Evolutionary conservation across 805 yeast species (phyloP), one percentile per base, ranked within the genome.

Genomic region (Spathaspora boniae): DNA sequence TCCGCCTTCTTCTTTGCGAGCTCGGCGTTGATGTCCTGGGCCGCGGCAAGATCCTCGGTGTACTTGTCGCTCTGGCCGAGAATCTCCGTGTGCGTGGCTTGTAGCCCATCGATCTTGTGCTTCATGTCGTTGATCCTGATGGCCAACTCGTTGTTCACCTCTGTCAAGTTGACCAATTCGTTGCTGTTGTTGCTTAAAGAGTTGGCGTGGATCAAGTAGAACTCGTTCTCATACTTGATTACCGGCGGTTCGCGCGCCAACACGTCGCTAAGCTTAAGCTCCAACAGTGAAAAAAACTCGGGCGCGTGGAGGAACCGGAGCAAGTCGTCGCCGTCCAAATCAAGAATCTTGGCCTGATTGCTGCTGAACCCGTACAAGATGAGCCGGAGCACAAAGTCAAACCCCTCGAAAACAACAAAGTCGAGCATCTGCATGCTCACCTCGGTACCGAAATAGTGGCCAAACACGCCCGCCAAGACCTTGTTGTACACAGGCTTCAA

Each of bases 351-450:
- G 0, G 36, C 45, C 21, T 42, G 23, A 16, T 50, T 45, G 6
- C 38, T 35, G 4, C 36, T 26, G 36, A 61, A 56, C 3, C 50
- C 29, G 29, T 53, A 54, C 3, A 56, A 51, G 7, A 59, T 39
- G 5, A 64, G 34, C 18, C 68, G 48, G 6, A 54, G 38, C 6
- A 67, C 37, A 37, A 56, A 58, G 37, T 60, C 65, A 35, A 60
- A 54, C 5, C 73, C 73, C 44, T 67, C 69, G 33, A 68, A 52
- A 20, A 66, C 51, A 9, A 66, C 45, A 25, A 65, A 54, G 39
- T 68, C 73, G 19, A 65, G 40, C 4, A 62, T 36, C 29, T 29
- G 45, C 20, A 42, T 32, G 23, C 38, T 34, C 3, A 31, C 20
- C 14, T 18, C 30, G 3, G 20, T 15, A 11, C 37, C 32, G 16